Evolutionary conservation across 805 yeast species (phyloP), one percentile per base, ranked within the genome.

Genomic region (Saccharomycopsis fibuligera): DNA sequence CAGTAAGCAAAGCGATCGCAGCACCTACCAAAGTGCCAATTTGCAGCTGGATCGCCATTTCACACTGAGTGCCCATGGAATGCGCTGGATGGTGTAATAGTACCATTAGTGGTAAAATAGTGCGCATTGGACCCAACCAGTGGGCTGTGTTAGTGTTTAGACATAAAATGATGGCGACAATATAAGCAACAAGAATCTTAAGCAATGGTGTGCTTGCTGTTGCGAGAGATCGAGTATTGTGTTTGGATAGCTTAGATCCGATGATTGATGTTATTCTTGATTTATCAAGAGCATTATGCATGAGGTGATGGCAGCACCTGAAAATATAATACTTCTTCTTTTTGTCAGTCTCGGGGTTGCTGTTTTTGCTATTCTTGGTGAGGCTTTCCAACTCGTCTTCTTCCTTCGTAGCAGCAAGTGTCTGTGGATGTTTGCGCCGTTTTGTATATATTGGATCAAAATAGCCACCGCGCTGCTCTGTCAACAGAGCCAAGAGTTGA

Each of bases 31-130:
- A 62, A 1, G 63, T 58, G 1, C 79, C 79, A 0, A 66, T 0
- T 2, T 69, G 57, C 0, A 78, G 68, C 12, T 60, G 60, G 2
- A 68, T 1, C 0, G 75, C 66, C 48, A 74, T 67, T 55, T 74
- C 79, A 2, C 72, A 12, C 56, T 75, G 79, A 1, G 72, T 64
- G 9, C 79, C 78, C 5, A 71, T 44, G 3, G 68, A 62, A 47
- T 75, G 68, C 1, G 67, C 73, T 0, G 79, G 76, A 57, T 75
- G 80, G 45, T 70, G 73, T 9, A 74, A 55, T 3, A 75, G 31
- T 0, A 65, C 64, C 0, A 76, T 69, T 1, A 74, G 44, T 1
- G 76, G 75, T 22, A 72, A 52, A 39, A 74, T 69, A 44, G 64
- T 67, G 29, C 73, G 54, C 46, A 62, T 61, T 21, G 54, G 48